Conservation (phyloP, 2,329 filamentous ascomycete genomes). For the Parastagonospora nodorum region DNA sequence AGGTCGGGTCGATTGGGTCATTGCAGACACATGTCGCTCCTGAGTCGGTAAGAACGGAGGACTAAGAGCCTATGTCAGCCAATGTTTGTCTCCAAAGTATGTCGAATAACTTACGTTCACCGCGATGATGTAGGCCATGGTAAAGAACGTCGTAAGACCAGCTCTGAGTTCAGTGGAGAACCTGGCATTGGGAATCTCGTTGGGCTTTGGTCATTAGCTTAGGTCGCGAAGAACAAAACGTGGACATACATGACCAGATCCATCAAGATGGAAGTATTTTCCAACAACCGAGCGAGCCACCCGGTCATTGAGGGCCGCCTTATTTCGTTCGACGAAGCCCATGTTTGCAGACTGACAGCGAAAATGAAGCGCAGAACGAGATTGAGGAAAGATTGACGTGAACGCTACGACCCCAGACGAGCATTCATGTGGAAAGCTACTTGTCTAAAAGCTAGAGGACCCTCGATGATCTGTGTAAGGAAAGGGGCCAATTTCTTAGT, state of each 20-base stretch:
- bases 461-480: neutral
- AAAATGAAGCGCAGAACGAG: neutral
- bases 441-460: neutral
- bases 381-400: neutral
- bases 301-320: conserved; percentile 34
- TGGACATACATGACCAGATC: conserved; percentile 77
- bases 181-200: conserved; percentile 72
- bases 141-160: conserved; percentile 72
- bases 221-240: neutral
- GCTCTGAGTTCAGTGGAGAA: conserved; percentile 86
- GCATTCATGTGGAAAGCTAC: conserved; percentile 1
- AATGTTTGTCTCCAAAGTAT: conserved; percentile 39
- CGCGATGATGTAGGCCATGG: conserved; percentile 65
- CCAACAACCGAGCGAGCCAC: conserved; percentile 43
- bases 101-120: conserved; percentile 53
- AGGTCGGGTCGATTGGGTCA: conserved; percentile 55
- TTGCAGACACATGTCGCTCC: conserved; percentile 79
- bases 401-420: neutral
- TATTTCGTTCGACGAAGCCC: conserved; percentile 24
- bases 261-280: conserved; percentile 73
- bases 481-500: conserved; percentile 1
- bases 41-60: conserved; percentile 69
- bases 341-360: conserved; percentile 7
- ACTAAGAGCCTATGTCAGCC: conserved; percentile 13
- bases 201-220: conserved; percentile 55